phyloP scores from a whole-genome alignment of 192 early-diverging fungal genomes.

The Entomortierella lignicola region DNA sequence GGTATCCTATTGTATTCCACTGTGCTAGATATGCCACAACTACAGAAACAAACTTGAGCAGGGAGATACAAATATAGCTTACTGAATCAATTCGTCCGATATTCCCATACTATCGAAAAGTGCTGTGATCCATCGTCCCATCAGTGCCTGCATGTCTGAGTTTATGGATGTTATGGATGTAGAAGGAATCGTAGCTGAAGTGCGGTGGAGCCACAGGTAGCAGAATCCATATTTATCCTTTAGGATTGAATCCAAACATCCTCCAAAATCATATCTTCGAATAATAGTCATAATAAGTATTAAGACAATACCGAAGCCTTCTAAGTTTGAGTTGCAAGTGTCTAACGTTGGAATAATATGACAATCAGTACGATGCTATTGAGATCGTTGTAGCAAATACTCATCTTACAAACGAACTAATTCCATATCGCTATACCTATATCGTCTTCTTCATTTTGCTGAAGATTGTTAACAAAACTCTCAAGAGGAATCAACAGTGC shows the following conservation, averaged over 20 bases:
- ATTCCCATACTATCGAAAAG: slow-evolving; percentile 53
- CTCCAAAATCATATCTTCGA: slow-evolving; percentile 43
- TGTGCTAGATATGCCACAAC: no score
- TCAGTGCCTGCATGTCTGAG: slow-evolving; percentile 40
- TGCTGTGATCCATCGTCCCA: slow-evolving; percentile 47
- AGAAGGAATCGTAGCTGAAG: slow-evolving; percentile 40
- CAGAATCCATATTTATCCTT: slow-evolving; percentile 42
- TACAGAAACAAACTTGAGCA: background rate
- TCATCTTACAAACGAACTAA: no score
- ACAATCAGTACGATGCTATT: background rate
- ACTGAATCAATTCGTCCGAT: slow-evolving; percentile 54
- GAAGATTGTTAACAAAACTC: slow-evolving; percentile 42
- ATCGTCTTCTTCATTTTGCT: slow-evolving; percentile 45
- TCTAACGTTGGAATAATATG: slow-evolving; percentile 2
- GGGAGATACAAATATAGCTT: slow-evolving; percentile 2
- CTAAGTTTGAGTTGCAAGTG: slow-evolving; percentile 49
- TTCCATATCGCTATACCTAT: slow-evolving; percentile 22
- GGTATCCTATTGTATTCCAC: no score
- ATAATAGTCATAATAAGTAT: slow-evolving; percentile 45
- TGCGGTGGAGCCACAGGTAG: slow-evolving; percentile 43
- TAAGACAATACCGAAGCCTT: slow-evolving; percentile 39
- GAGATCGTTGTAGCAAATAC: background rate
- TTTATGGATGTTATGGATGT: slow-evolving; percentile 28
- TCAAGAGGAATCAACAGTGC: slow-evolving; percentile 34
- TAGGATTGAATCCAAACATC: slow-evolving; percentile 32